Evolutionary conservation across 352 stramenopile genomes (phyloP).

Genomic region (Globisporangium iwayamae): DNA sequence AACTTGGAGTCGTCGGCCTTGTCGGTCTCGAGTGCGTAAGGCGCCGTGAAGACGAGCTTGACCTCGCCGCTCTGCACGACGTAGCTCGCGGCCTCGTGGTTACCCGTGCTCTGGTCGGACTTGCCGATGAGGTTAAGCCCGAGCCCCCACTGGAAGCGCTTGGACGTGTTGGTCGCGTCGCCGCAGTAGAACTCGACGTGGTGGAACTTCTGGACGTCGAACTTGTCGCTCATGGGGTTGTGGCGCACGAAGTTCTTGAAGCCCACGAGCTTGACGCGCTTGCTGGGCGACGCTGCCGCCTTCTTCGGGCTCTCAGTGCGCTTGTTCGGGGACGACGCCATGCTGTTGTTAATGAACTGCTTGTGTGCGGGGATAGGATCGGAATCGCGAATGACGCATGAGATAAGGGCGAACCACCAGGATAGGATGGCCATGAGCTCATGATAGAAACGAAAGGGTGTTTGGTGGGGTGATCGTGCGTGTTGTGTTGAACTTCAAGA

Average conservation of each 20-base stretch:
- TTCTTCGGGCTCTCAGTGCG: constrained; percentile 3
- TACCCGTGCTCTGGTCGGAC: constrained; percentile 85
- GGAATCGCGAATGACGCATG: constrained; percentile 6
- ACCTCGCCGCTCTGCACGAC: constrained; percentile 79
- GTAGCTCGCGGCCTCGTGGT: constrained; percentile 84
- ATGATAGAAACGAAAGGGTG: not conserved
- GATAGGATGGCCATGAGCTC: not conserved
- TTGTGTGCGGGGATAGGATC: constrained; percentile 5
- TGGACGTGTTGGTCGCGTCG: constrained; percentile 73
- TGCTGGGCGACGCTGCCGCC: constrained; percentile 18
- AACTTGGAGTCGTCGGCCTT: constrained; percentile 46
- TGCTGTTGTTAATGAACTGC: not conserved
- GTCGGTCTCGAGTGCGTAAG: constrained; percentile 74
- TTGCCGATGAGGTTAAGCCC: constrained; percentile 81
- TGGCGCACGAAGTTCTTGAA: constrained; percentile 73
- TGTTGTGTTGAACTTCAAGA: not conserved
- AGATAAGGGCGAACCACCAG: constrained; percentile 6
- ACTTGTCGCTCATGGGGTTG: constrained; percentile 75
- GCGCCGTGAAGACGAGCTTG: constrained; percentile 86
- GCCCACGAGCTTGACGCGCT: constrained; percentile 66
- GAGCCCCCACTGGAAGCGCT: constrained; percentile 82
- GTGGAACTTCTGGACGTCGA: constrained; percentile 78
- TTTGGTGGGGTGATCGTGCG: not conserved
- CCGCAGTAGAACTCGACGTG: constrained; percentile 84
- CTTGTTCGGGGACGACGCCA: constrained; percentile 8